Evolutionary conservation across 2,329 filamentous ascomycete genomes (phyloP), one percentile per base, ranked within the genome.

Genomic region (Neoarthrinium moseri): DNA sequence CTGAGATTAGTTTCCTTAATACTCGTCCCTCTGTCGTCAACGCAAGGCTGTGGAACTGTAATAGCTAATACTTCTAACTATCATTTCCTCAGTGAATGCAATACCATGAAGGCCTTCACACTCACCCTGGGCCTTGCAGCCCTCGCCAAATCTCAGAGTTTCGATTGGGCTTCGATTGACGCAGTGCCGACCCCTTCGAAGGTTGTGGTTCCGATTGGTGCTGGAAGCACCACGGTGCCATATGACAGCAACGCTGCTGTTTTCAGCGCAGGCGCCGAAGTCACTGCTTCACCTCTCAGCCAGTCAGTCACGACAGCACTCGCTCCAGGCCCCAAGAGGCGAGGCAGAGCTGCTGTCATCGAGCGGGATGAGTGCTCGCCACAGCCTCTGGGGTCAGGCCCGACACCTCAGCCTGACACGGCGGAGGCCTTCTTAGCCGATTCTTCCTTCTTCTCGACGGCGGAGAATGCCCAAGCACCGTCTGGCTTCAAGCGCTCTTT

Each of bases 401-500:
- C 63, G 18, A 43, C 53, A 3, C 53, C 61, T 5, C 29, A 38
- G 23, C 62, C 64, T 5, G 67, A 71, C 46, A 66, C 61, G 5
- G 53, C 51, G 15, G 49, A 39, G 23, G 58, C 53, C 6, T 70
- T 70, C 51, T 42, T 60, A 7, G 47, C 43, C 10, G 51, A 53
- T 35, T 3, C 42, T 4, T 46, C 44, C 8, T 58, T 65, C 23
- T 42, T 52, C 8, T 27, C 21, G 2, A 43, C 48, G 5, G 58
- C 65, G 1, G 46, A 12, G 6, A 43, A 34, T 35, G 61, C 63
- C 11, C 37, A 52, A 2, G 55, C 56, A 1, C 67, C 67, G 2
- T 44, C 51, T 43, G 65, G 65, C 5, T 70, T 69, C 48, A 52
- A 36, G 5, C 42, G 50, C 12, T 59, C 60, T 5, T 71, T 66